Base-by-base conservation (phyloP, 1,284 basidiomycete species). In the Trichosporon sp. region DNA sequence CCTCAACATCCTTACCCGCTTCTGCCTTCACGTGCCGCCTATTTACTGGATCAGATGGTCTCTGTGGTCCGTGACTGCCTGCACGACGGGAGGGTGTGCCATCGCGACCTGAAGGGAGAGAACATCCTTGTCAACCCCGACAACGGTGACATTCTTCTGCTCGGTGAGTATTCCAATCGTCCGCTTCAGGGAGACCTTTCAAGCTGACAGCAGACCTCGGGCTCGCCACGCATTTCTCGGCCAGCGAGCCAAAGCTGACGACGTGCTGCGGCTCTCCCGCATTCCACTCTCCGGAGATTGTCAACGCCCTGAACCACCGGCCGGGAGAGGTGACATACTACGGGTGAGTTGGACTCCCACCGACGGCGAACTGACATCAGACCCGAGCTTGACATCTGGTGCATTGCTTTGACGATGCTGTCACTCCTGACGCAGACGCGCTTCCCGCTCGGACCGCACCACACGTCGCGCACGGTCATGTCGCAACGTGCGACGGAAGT, bases 321-420 rank as follows among this genome's bases (percentile, higher is more conserved):
- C 80, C 82, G 2, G 84, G 84, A 4, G 77, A 76, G 3, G 78
- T 84, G n/a, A 77, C 78, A 4, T 83, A 83, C 70, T 82, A 76
- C 59, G 81, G 81, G 76, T 78, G 40, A 34, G 77, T 69, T 21
- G 9, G 2, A 9, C 13, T 49, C 14, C 23, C 8, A 19, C 37
- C n/a, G 13, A 2, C 27, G 57, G n/a, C 10, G 16, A n/a, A 19
- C 56, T 49, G 71, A 74, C 62, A 70, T 73, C 77, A 84, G 84
- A 0, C 84, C 84, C 33, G 84, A 85, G 63, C 78, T 86, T 56
- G 85, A 86, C 70, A 82, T 84, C 59, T 86, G 85, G 85, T 85
- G 83, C 44, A 81, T 83, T 65, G 84, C 83, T 9, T 74, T 86
- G 25, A 84, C 83, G 4, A 71, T 85, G 65, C 77, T 86, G 7